Conservation (phyloP, 2,329 filamentous ascomycete species). For the Colletotrichum lindemuthianum region DNA sequence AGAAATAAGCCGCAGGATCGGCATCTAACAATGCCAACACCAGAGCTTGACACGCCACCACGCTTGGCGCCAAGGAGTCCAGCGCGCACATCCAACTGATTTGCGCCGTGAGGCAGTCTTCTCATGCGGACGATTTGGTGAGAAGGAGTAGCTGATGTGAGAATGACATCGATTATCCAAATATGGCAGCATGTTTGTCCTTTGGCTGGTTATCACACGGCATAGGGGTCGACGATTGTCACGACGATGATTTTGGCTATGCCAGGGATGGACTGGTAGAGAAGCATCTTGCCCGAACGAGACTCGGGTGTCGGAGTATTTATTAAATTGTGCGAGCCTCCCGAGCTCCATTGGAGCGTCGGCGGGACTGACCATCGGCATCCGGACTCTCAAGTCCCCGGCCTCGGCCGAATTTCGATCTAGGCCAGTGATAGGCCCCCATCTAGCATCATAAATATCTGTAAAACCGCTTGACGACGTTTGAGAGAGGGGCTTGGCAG, state of each 20-base stretch:
- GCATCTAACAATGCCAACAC: constrained; percentile 3
- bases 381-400: constrained; percentile 18
- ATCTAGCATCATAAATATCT: not conserved
- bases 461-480: not conserved
- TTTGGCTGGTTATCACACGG: not conserved
- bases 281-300: not conserved
- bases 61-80: constrained; percentile 5
- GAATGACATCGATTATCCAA: not conserved
- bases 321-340: not conserved
- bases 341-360: constrained; percentile 6
- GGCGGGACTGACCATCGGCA: constrained; percentile 8
- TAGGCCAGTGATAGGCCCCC: not conserved
- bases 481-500: not conserved
- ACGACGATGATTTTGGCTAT: not conserved
- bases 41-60: constrained; percentile 27
- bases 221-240: not conserved
- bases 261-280: not conserved
- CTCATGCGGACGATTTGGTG: not conserved
- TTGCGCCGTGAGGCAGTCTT: not conserved
- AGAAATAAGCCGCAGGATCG: constrained; percentile 12
- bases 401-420: constrained; percentile 7
- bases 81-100: constrained; percentile 6
- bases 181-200: not conserved
- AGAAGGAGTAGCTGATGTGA: constrained; percentile 14
- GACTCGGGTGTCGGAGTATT: constrained; percentile 13